Evolutionary conservation across 2,329 filamentous ascomycete species (phyloP), one percentile per base, ranked within the genome.

Genomic region (Monosporascus ibericus): DNA sequence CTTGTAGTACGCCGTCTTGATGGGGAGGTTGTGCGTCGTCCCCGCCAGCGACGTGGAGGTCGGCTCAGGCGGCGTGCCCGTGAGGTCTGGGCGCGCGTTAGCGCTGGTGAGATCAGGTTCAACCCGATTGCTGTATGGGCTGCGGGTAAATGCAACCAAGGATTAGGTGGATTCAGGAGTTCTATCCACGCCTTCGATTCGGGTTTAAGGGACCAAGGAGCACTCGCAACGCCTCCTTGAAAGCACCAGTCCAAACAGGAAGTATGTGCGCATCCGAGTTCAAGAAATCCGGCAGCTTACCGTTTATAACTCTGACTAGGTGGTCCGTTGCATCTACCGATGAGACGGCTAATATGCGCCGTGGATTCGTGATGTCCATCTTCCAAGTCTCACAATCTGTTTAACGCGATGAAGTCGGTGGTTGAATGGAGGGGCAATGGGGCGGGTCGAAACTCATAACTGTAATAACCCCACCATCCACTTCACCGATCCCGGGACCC

Each of bases 1-100:
- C 24, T 69, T 75, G 71, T 87, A 87, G 71, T 87, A 87, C 15
- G 72, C 61, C 20, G 82, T 87, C 55, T 74, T 73, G 51, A 87
- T 69, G 8, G 68, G 54, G 34, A 84, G 74, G 44, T 69, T 65
- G 60, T 86, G 84, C 17, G 83, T 82, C 36, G 75, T 77, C 25
- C 85, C 84, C 1, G 84, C 83, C 34, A 85, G 70, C 3, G 74
- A 71, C 2, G 70, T 63, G 7, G 65, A 68, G 17, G 68, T 67
- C 44, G 69, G 61, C 30, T 68, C 68, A 30, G 70, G 78, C 20
- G 65, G 63, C 4, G 68, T 68, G 48, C 79, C 79, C 0, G 80
- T 81, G 49, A 84, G 73, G 48, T 80, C 81, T 84, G 54, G 54
- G 18, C 20, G 25, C 47, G 20, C 14, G 34, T 62, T 58, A 62